These are phyloP conservation scores for Hemisphaericaspora xylanilytica DNA, from an alignment of 1,139 yeast species.

Conservation along the genomic window DNA sequence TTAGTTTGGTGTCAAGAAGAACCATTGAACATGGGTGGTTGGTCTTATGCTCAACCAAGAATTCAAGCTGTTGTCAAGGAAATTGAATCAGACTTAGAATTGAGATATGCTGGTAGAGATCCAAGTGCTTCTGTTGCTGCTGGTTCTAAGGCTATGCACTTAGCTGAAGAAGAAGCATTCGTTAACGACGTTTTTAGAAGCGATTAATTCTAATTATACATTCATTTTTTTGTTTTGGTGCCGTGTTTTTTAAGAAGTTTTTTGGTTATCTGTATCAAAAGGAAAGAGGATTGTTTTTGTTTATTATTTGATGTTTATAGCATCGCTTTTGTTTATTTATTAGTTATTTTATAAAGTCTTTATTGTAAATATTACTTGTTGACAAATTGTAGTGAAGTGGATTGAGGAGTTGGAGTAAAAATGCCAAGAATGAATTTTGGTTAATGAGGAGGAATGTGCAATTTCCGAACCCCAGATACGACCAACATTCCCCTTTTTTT, in stretches of 20 bases:
- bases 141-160: conserved; percentile 88
- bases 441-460: too few relatives aligned
- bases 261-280: too few relatives aligned
- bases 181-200: conserved; percentile 64
- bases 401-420: too few relatives aligned
- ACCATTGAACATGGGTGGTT: conserved; percentile 96
- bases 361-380: neutral
- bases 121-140: conserved; percentile 99
- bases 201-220: neutral
- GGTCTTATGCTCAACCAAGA: conserved; percentile 80
- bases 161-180: conserved; percentile 85
- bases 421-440: too few relatives aligned
- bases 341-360: neutral
- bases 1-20: conserved; percentile 98
- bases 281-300: neutral
- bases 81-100: conserved; percentile 55
- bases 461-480: too few relatives aligned
- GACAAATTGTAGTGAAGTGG: neutral
- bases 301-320: neutral
- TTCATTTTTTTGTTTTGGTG: neutral
- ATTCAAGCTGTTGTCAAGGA: conserved; percentile 69
- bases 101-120: conserved; percentile 95
- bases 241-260: too few relatives aligned
- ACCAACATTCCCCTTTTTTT: too few relatives aligned
- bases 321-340: conserved; percentile 1